Evolutionary conservation across 2,329 filamentous ascomycete genomes (phyloP).

Genomic region (Seiridium cupressi): DNA sequence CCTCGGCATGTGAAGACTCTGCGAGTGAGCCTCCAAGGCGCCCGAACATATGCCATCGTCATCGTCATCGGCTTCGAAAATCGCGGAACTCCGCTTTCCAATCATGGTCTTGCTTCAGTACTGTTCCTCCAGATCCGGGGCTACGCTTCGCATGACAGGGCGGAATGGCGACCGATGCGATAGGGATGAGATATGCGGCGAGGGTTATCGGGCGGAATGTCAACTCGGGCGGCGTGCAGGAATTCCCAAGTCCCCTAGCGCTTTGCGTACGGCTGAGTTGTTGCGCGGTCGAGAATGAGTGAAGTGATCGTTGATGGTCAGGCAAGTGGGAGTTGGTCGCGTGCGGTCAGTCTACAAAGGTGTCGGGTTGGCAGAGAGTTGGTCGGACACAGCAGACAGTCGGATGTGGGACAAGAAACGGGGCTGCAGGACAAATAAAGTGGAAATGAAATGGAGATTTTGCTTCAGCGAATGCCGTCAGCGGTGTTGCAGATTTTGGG

Average conservation of each 20-base stretch:
- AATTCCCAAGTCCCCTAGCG: not conserved
- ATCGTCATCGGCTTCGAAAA: conserved; percentile 21
- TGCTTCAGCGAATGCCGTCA: not conserved
- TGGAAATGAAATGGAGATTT: not conserved
- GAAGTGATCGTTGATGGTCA: too few relatives aligned
- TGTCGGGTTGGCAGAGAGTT: not conserved
- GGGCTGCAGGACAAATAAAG: not conserved
- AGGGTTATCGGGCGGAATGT: not conserved
- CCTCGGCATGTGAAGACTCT: conserved; percentile 21
- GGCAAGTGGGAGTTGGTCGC: not conserved
- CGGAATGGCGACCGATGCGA: not conserved
- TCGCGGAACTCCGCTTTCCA: conserved; percentile 18
- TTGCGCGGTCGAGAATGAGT: too few relatives aligned
- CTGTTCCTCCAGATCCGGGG: conserved; percentile 4
- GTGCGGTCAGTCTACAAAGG: not conserved
- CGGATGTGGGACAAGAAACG: not conserved
- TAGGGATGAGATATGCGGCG: not conserved
- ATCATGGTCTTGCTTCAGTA: conserved; percentile 19
- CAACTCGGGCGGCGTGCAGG: not conserved
- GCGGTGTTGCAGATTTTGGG: not conserved
- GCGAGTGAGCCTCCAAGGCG: conserved; percentile 22
- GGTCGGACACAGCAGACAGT: not conserved
- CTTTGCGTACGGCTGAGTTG: too few relatives aligned
- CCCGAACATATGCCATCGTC: conserved; percentile 10
- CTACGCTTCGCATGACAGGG: conserved; percentile 10